Conservation (phyloP, 305 asterid species). For the Fraxinus sp. region DNA sequence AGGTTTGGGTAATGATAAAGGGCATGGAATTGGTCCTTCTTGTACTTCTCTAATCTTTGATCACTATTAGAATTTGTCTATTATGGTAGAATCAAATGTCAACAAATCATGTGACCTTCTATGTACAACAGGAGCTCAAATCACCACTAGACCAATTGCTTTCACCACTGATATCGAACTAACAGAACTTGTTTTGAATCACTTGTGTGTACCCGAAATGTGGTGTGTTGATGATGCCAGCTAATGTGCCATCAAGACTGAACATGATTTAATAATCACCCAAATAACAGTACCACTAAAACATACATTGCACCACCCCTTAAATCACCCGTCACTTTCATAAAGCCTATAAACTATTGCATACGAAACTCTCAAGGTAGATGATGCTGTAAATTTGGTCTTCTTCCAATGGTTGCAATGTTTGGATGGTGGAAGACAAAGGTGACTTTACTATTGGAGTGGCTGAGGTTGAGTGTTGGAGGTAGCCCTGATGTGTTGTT, state of each 20-base stretch:
- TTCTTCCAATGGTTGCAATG: neutral
- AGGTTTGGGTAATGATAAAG: neutral
- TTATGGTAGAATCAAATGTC: neutral
- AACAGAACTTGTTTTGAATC: neutral
- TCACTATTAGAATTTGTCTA: neutral
- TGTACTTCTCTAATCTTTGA: neutral
- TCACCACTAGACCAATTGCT: neutral
- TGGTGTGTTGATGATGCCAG: neutral
- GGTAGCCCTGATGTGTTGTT: neutral
- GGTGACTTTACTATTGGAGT: constrained; percentile 1
- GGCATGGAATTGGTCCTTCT: neutral
- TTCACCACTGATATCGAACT: neutral
- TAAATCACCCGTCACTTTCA: neutral
- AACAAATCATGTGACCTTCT: neutral
- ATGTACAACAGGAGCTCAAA: neutral
- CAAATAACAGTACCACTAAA: neutral
- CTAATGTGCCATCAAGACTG: neutral
- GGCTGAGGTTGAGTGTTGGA: constrained; percentile 6
- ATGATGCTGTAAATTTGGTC: constrained; percentile 2
- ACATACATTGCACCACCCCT: neutral
- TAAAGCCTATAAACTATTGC: neutral
- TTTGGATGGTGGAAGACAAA: neutral
- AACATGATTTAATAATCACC: neutral
- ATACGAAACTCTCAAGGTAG: neutral
- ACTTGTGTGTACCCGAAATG: neutral